Evolutionary conservation across 106 monocot species (phyloP).

Genomic region (Dactylorhiza incarnata): DNA sequence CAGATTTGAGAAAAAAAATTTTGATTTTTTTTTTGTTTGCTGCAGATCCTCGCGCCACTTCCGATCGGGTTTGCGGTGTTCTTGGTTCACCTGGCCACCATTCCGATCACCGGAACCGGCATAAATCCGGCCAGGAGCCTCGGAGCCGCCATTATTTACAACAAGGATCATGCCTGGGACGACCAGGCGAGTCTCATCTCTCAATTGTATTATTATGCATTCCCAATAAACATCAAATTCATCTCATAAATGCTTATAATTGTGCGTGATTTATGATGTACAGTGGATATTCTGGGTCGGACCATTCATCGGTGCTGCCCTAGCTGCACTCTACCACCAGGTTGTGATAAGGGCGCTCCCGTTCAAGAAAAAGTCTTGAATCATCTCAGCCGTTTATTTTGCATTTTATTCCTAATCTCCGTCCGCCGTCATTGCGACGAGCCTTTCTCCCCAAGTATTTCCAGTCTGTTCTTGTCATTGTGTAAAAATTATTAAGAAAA

Average conservation of each 20-base stretch:
- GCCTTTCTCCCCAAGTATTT: too few relatives aligned
- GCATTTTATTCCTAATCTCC: too few relatives aligned
- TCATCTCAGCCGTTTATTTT: too few relatives aligned
- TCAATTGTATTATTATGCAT: too few relatives aligned
- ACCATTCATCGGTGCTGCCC: constrained; percentile 27
- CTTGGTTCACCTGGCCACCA: constrained; percentile 8
- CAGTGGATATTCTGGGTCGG: constrained; percentile 42
- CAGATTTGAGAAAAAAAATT: not conserved
- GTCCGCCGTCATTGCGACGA: too few relatives aligned
- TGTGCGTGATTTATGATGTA: not conserved
- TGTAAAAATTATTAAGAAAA: too few relatives aligned
- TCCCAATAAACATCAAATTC: not conserved
- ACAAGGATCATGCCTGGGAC: constrained; percentile 5
- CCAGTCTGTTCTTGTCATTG: too few relatives aligned
- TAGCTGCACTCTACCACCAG: constrained; percentile 23
- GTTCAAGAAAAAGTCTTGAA: constrained; percentile 25
- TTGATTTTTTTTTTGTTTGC: not conserved
- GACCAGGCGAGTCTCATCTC: constrained; percentile 5
- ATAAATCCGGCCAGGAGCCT: constrained; percentile 11
- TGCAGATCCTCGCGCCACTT: constrained; percentile 9
- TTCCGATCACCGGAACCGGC: constrained; percentile 7
- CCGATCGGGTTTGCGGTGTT: constrained; percentile 9
- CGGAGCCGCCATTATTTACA: constrained; percentile 7
- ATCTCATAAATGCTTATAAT: not conserved
- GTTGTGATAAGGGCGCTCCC: constrained; percentile 24